Evolutionary conservation across 805 yeast species (phyloP), one percentile per base, ranked within the genome.

Genomic region (Millerozyma acaciae): DNA sequence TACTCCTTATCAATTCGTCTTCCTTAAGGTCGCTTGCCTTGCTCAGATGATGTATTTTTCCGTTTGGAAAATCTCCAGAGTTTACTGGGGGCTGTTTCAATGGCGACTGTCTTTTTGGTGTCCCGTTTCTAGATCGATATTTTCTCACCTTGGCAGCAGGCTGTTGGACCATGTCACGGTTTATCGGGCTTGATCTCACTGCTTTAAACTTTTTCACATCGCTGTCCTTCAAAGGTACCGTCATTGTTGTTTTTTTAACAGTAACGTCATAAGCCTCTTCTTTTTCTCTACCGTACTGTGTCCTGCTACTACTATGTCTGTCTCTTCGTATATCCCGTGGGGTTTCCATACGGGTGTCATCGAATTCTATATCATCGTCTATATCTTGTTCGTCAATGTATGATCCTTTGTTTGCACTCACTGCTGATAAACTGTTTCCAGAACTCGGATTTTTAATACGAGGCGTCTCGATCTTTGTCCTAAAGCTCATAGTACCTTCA

Each of bases 291-390:
- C 22, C 15, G 20, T 14, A 24, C 12, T 24, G 5, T 14, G 21
- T 9, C 13, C 22, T 16, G 22, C 6, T 27, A n/a, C 27, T 25
- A 16, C 26, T 7, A 8, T 12, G 12, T 15, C 26, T 23, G 15
- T 23, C 26, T 23, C 26, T 23, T 23, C 26, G 10, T 15, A 23
- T n/a, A 8, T 23, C 26, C 13, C 12, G 7, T 23, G 26, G 26
- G 6, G 26, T 23, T n/a, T 58, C 63, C 8, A 49, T 29, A n/a
- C 38, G 38, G 1, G 62, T 51, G 16, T 55, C 60, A 39, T 57
- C 64, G 39, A 57, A 56, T 25, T 57, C 64, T 31, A 47, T 46
- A 20, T 53, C 62, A 16, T 36, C 41, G 14, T n/a, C n/a, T n/a
- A n/a, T n/a, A n/a, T n/a, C n/a, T n/a, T n/a, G n/a, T n/a, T n/a